These are phyloP conservation scores for Nakaseomyces glabratus DNA, from an alignment of 1,139 yeast species.

Conservation along the genomic window DNA sequence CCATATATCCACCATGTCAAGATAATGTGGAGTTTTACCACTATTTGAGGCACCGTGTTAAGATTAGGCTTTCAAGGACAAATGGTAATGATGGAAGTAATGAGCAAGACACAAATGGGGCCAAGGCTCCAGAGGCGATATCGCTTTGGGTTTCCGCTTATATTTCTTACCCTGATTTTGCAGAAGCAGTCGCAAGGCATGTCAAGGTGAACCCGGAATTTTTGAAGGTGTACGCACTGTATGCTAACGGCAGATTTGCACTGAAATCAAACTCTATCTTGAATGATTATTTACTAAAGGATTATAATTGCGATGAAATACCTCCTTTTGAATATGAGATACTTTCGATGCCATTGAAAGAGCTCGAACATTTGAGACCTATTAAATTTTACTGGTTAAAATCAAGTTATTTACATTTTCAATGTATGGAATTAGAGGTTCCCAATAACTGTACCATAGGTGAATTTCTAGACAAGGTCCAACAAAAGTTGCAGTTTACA, in stretches of 20 bases:
- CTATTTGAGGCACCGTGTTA: conserved; percentile 59
- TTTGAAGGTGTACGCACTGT: conserved; percentile 56
- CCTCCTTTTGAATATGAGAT: conserved; percentile 62
- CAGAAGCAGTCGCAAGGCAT: conserved; percentile 46
- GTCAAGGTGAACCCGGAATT: conserved; percentile 51
- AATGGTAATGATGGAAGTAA: conserved; percentile 41
- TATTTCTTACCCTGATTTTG: conserved; percentile 50
- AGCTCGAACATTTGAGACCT: conserved; percentile 66
- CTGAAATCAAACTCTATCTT: conserved; percentile 32
- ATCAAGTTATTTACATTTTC: conserved; percentile 54
- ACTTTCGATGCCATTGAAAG: conserved; percentile 62
- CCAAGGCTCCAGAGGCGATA: conserved; percentile 29
- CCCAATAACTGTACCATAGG: conserved; percentile 51
- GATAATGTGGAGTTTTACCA: conserved; percentile 48
- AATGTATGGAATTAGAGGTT: conserved; percentile 59
- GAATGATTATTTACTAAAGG: conserved; percentile 39
- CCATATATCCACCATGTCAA: conserved; percentile 24
- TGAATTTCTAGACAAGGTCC: conserved; percentile 50
- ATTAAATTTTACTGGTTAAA: conserved; percentile 58
- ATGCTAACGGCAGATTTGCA: conserved; percentile 43
- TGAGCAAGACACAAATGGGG: conserved; percentile 36
- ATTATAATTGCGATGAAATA: conserved; percentile 40
- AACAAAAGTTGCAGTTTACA: conserved; percentile 46
- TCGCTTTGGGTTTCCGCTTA: conserved; percentile 65
- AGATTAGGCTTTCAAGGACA: conserved; percentile 40